Base-by-base conservation (phyloP, 371 early-diverging fungal species). In the Neoconidiobolus thromboides region DNA sequence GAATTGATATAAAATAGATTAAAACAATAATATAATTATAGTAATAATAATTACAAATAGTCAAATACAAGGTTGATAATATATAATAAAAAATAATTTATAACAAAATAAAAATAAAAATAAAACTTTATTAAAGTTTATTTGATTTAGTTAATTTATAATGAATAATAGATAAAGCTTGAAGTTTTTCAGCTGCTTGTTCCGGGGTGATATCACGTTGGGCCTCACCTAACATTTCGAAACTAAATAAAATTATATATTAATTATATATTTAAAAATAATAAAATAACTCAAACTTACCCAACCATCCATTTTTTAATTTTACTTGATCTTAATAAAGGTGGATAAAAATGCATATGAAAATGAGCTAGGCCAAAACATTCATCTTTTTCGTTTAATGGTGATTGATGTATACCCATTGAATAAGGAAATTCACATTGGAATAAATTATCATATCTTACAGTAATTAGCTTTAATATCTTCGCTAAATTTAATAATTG, bases 281-380 rank as follows among this genome's bases (percentile, higher is more conserved):
- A 26, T 26, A 26, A 26, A 26, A 39, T 1, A 37, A 14, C 58
- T 38, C 2, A 50, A 43, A 61, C 70, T 67, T 77, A 79, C 78
- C 93, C 96, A n/a, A 94, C 96, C 59, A 93, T 72, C 71, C 92
- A 96, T 72, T 96, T 96, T 59, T 86, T 85, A 47, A 94, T 84
- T 0, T 86, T 86, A 2, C 91, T 84, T 61, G 81, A 85, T 61
- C 94, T 73, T 61, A 96, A 70, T 15, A 94, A 74, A 43, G 95
- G 93, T 49, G 95, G 95, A 67, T 94, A 96, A 64, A 91, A 93
- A 66, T 96, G 95, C 46, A 93, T 47, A 67, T 94, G 96, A 48
- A 96, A 69, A 69, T 93, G 92, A 26, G 26, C 26, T 26, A 26
- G 26, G 26, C 26, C 26, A 40, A 62, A 63, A 6, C 70, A 67